phyloP scores from a whole-genome alignment of 768 basidiomycete genomes.

The Postia placenta region DNA sequence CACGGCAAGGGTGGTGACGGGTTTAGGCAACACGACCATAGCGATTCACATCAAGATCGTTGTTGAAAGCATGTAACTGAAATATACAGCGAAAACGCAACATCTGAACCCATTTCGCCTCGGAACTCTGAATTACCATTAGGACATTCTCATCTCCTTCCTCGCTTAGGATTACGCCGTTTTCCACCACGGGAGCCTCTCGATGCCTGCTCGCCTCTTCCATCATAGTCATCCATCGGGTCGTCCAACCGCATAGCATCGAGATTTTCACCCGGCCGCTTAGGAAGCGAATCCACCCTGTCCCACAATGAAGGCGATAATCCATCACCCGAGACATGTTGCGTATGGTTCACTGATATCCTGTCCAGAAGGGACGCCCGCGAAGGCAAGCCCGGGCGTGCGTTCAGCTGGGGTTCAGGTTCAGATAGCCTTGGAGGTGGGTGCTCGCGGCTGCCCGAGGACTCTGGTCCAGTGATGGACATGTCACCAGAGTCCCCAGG shows the following conservation, averaged over 20 bases:
- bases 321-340: constrained; percentile 3
- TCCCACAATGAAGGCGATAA: constrained; percentile 27
- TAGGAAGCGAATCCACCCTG: constrained; percentile 25
- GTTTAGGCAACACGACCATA: too few species aligned
- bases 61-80: too few species aligned
- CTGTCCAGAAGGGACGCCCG: constrained; percentile 36
- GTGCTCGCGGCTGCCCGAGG: background rate
- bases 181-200: constrained; percentile 4
- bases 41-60: too few species aligned
- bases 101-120: too few species aligned
- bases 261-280: background rate
- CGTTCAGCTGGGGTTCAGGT: background rate
- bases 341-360: constrained; percentile 22
- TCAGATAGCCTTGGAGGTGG: background rate
- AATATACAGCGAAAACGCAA: too few species aligned
- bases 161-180: constrained; percentile 5
- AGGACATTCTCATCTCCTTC: constrained; percentile 6
- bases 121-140: too few species aligned
- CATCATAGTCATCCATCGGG: constrained; percentile 5
- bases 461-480: background rate
- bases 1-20: too few species aligned
- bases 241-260: background rate
- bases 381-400: constrained; percentile 6
- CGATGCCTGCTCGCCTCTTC: constrained; percentile 1
- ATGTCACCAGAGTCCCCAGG: background rate